Percentiles rank a stretch among this genome's conserved stretches.
phyloP scores from a whole-genome alignment of 768 basidiomycete genomes.

The Termitomyces sp. region DNA sequence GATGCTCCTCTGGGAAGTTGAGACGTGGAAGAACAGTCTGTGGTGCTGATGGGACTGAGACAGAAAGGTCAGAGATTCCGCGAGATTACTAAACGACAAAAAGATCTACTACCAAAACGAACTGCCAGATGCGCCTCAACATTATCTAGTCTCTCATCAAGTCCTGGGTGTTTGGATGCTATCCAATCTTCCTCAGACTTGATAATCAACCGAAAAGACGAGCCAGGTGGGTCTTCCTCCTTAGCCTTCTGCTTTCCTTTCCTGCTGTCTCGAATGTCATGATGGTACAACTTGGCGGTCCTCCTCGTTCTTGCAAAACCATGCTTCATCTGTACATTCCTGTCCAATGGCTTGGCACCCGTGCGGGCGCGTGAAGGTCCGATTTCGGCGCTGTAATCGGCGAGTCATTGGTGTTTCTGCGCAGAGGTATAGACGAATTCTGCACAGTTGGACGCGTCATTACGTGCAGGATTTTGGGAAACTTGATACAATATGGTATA shows the following conservation, averaged over 20 bases:
- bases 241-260: constrained; percentile 12
- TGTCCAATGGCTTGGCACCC: constrained; percentile 64
- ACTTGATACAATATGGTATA: neutral
- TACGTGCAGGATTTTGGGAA: constrained; percentile 58
- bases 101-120: constrained; percentile 60
- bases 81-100: neutral
- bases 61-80: neutral
- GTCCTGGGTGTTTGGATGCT: constrained; percentile 45
- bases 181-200: constrained; percentile 22
- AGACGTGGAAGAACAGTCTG: constrained; percentile 58
- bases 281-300: constrained; percentile 61
- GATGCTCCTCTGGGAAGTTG: constrained; percentile 70
- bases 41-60: constrained; percentile 40
- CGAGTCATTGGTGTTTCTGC: constrained; percentile 44
- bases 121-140: constrained; percentile 70
- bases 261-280: constrained; percentile 7
- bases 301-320: constrained; percentile 81
- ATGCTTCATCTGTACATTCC: constrained; percentile 79
- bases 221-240: neutral
- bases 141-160: constrained; percentile 59
- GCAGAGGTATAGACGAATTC: constrained; percentile 64
- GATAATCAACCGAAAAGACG: constrained; percentile 3
- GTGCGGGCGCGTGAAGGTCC: constrained; percentile 62
- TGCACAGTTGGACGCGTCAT: constrained; percentile 69
- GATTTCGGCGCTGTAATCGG: constrained; percentile 16